These are phyloP conservation scores for Eucalyptus sp. DNA, from an alignment of 345 rosid genomes.

Conservation along the genomic window DNA sequence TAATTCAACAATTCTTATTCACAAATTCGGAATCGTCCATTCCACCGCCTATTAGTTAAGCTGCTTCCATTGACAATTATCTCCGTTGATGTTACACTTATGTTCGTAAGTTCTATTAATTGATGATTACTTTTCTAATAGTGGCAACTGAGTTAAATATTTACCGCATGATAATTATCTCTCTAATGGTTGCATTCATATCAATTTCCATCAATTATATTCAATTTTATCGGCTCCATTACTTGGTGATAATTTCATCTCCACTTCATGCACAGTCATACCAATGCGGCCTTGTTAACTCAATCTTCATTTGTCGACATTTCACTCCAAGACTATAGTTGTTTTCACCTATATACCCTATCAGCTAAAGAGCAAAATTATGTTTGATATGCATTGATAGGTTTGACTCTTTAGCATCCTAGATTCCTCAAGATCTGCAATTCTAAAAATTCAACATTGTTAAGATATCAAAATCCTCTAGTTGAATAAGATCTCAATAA, in stretches of 20 bases:
- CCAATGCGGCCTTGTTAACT: neutral
- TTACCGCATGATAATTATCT: neutral
- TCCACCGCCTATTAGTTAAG: neutral
- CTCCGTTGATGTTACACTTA: too few species aligned
- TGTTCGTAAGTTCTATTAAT: rapidly evolving
- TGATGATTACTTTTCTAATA: neutral
- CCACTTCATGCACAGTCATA: too few species aligned
- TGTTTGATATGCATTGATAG: neutral
- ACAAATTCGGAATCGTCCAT: rapidly evolving
- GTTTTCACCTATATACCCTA: neutral
- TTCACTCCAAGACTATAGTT: neutral
- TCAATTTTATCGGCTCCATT: rapidly evolving
- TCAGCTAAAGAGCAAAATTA: neutral
- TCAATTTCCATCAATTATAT: neutral
- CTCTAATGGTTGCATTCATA: neutral
- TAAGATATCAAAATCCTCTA: neutral
- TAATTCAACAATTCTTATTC: neutral
- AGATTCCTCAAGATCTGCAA: neutral
- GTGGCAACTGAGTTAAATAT: rapidly evolving
- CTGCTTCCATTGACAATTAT: rapidly evolving
- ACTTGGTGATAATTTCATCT: neutral
- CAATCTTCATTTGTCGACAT: neutral
- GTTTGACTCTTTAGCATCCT: neutral
- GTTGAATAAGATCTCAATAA: neutral
- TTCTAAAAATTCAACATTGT: neutral